These are phyloP conservation scores for Keqinozyma sinolaborantium DNA, from an alignment of 1,139 yeast species.

Conservation along the genomic window DNA sequence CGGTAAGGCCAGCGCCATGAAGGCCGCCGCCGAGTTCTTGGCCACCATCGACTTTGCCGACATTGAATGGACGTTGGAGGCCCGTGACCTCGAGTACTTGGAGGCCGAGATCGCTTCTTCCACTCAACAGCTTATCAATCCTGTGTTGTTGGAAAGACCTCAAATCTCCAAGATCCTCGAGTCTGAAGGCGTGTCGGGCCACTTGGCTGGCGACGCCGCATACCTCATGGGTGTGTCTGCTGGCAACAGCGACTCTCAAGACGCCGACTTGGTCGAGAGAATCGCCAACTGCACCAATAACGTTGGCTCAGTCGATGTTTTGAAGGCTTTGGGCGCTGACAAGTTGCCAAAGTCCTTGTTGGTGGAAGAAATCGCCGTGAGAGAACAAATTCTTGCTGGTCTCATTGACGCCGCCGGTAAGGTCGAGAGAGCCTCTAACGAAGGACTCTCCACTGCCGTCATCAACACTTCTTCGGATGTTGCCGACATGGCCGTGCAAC, in stretches of 20 bases:
- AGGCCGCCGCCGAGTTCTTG: conserved; percentile 15
- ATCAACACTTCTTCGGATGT: conserved; percentile 23
- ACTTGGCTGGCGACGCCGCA: conserved; percentile 19
- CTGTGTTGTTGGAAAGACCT: conserved; percentile 26
- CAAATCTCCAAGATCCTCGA: conserved; percentile 13
- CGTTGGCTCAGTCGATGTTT: neutral
- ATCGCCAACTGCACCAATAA: neutral
- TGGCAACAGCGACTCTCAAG: conserved; percentile 20
- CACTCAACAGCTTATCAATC: conserved; percentile 28
- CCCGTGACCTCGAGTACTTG: conserved; percentile 20
- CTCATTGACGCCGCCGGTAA: conserved; percentile 32
- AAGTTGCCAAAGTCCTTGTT: neutral
- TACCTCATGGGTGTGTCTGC: conserved; percentile 28
- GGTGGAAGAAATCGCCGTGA: conserved; percentile 15
- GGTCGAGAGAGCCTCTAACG: conserved; percentile 14
- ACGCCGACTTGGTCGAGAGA: conserved; percentile 7
- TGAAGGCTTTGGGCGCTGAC: neutral
- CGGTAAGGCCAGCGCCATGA: conserved; percentile 11
- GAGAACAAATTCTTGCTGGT: conserved; percentile 41
- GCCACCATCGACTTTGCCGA: conserved; percentile 12
- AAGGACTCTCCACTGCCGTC: conserved; percentile 16
- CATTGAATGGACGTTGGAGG: conserved; percentile 30
- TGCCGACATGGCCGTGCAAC: conserved; percentile 24
- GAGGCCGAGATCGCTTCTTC: conserved; percentile 15
- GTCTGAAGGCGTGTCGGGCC: conserved; percentile 9